Evolutionary conservation across 148 eudicot species (phyloP).

Genomic region (Rhododendron vialii): DNA sequence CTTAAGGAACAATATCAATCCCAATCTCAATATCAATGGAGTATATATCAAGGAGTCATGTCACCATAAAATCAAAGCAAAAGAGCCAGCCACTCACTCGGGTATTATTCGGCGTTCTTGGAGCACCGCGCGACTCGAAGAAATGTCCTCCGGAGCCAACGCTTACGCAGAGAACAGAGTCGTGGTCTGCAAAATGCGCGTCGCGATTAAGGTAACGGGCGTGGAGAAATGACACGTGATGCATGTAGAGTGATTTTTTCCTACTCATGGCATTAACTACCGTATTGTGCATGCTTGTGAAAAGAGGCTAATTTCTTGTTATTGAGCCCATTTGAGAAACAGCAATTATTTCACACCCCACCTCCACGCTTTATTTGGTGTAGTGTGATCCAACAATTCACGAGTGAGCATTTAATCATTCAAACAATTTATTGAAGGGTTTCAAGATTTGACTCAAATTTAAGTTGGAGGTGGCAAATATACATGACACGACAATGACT

Average conservation of each 20-base stretch:
- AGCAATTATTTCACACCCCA: conserved; percentile 17
- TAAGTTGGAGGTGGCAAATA: not conserved
- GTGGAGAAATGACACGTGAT: not conserved
- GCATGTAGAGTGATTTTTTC: not conserved
- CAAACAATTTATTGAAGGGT: not conserved
- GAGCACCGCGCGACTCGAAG: not conserved
- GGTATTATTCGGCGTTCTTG: not conserved
- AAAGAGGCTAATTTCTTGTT: not conserved
- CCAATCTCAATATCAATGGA: not conserved
- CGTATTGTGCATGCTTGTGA: not conserved
- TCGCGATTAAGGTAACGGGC: not conserved
- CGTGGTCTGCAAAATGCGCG: not conserved
- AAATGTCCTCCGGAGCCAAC: not conserved
- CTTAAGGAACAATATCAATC: not conserved
- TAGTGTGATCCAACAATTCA: conserved; percentile 1
- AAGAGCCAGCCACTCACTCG: not conserved
- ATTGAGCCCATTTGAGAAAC: not conserved
- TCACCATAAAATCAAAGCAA: not conserved
- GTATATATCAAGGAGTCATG: conserved; percentile 8
- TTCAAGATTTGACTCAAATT: not conserved
- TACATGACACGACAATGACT: not conserved
- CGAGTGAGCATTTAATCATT: not conserved
- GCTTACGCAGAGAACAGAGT: not conserved
- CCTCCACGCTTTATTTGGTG: not conserved
- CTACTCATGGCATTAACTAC: not conserved